These are phyloP conservation scores for Agastache rugosa DNA, from an alignment of 257 asterid species.

Conservation along the genomic window DNA sequence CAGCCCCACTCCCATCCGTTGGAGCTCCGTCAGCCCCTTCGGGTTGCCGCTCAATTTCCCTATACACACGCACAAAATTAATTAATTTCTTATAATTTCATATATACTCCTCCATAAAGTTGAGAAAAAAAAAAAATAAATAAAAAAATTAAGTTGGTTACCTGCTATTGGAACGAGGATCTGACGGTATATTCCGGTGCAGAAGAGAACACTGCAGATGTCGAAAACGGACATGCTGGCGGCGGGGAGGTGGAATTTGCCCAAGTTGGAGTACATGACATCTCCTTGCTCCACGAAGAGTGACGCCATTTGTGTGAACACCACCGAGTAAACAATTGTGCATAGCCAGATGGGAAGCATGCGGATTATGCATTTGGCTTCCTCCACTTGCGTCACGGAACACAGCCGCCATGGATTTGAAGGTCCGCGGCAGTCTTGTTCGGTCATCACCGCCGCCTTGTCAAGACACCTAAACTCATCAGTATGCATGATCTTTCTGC, in stretches of 20 bases:
- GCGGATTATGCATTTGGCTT: slow-evolving; percentile 74
- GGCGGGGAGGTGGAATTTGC: slow-evolving; percentile 64
- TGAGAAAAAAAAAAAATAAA: no score
- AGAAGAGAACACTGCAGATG: slow-evolving; percentile 65
- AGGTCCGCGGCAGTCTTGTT: slow-evolving; percentile 42
- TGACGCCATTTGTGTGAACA: slow-evolving; percentile 88
- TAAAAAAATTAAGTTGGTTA: not conserved
- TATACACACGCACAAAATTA: no score
- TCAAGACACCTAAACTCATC: slow-evolving; percentile 65
- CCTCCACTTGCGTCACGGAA: slow-evolving; percentile 81
- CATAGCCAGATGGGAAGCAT: slow-evolving; percentile 82
- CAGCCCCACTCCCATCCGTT: slow-evolving; percentile 83
- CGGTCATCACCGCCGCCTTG: slow-evolving; percentile 66
- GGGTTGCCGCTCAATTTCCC: slow-evolving; percentile 50
- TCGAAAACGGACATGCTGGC: slow-evolving; percentile 92
- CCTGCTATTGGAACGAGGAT: slow-evolving; percentile 56
- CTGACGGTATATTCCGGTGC: slow-evolving; percentile 58
- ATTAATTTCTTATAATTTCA: no score
- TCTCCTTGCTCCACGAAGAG: slow-evolving; percentile 82
- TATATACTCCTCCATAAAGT: no score
- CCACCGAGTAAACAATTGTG: slow-evolving; percentile 76
- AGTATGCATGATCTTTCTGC: slow-evolving; percentile 65
- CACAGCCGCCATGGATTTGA: slow-evolving; percentile 64
- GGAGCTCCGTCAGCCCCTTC: slow-evolving; percentile 74
- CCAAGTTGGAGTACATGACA: slow-evolving; percentile 55